Percentiles rank a stretch among this genome's conserved stretches.
These are phyloP conservation scores for Kwoniella shivajii DNA, from an alignment of 1,284 basidiomycete genomes.

Conservation along the genomic window DNA sequence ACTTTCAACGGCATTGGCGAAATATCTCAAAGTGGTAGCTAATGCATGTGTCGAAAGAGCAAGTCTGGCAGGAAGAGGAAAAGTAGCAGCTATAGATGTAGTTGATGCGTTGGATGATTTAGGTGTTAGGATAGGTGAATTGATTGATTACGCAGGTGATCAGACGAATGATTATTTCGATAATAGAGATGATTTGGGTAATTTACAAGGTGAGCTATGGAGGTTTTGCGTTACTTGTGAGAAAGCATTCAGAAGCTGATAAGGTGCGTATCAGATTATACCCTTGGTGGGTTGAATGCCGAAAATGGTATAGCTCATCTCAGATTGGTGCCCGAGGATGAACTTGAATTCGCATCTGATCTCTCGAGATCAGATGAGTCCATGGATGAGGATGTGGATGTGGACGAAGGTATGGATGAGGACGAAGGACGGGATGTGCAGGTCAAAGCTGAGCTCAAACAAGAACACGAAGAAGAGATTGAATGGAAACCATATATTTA, in stretches of 20 bases:
- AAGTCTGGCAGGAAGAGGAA: constrained; percentile 41
- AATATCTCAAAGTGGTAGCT: constrained; percentile 44
- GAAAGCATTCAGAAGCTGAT: neutral
- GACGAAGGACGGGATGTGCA: constrained; percentile 18
- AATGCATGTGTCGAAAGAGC: constrained; percentile 42
- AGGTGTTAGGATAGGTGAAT: constrained; percentile 39
- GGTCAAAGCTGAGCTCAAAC: constrained; percentile 4
- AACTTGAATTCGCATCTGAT: constrained; percentile 10
- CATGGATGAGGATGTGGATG: constrained; percentile 16
- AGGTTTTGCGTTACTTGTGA: constrained; percentile 1
- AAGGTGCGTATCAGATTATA: constrained; percentile 22
- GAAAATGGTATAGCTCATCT: constrained; percentile 30
- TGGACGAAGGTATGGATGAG: neutral
- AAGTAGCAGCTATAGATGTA: constrained; percentile 46
- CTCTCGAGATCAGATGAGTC: too few species aligned
- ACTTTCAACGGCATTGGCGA: constrained; percentile 36
- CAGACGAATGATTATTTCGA: constrained; percentile 31
- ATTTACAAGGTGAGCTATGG: constrained; percentile 29
- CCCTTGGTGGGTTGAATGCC: constrained; percentile 31
- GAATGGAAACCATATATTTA: constrained; percentile 2
- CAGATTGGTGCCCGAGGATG: constrained; percentile 30
- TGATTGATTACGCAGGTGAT: constrained; percentile 41
- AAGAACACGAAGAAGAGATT: neutral
- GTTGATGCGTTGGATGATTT: constrained; percentile 42
- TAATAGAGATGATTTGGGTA: constrained; percentile 26